Conservation (phyloP, 1,284 basidiomycete genomes). For the Apiotrichum veenhuisii region DNA sequence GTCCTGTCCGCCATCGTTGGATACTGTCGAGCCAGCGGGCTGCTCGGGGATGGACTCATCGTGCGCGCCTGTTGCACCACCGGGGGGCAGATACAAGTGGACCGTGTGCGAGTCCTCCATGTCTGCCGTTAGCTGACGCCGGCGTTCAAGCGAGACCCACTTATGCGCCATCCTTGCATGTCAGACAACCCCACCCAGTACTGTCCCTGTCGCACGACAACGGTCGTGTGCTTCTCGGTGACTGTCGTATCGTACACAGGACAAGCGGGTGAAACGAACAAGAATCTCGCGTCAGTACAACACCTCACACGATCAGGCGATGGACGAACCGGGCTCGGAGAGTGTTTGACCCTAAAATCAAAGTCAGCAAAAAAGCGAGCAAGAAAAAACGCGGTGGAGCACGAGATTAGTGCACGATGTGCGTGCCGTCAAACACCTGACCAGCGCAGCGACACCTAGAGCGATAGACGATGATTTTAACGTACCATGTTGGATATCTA, state of each 20-base stretch:
- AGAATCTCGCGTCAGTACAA: slow-evolving; percentile 6
- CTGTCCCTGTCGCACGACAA: slow-evolving; percentile 67
- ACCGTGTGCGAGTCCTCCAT: slow-evolving; percentile 99
- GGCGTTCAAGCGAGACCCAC: slow-evolving; percentile 57
- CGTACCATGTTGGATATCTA: too few relatives aligned
- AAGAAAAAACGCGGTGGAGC: background rate
- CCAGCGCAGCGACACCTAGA: too few relatives aligned
- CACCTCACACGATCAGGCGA: background rate
- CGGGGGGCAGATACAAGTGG: slow-evolving; percentile 56
- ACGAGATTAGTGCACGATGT: too few relatives aligned
- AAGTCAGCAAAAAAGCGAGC: slow-evolving; percentile 17
- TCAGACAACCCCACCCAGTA: slow-evolving; percentile 82
- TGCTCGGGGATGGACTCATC: slow-evolving; percentile 55
- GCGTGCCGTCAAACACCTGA: too few relatives aligned
- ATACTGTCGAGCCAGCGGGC: slow-evolving; percentile 46
- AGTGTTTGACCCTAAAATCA: slow-evolving; percentile 47
- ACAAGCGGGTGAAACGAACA: background rate
- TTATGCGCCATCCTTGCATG: slow-evolving; percentile 99
- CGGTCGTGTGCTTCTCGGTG: slow-evolving; percentile 77
- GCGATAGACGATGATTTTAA: too few relatives aligned
- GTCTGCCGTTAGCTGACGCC: slow-evolving; percentile 36
- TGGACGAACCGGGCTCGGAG: slow-evolving; percentile 48
- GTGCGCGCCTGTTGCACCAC: slow-evolving; percentile 14
- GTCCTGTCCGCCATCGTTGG: slow-evolving; percentile 56
- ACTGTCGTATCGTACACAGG: slow-evolving; percentile 42